Base-by-base conservation (phyloP, 2,329 filamentous ascomycete species). In the Fusarium protoensiforme region DNA sequence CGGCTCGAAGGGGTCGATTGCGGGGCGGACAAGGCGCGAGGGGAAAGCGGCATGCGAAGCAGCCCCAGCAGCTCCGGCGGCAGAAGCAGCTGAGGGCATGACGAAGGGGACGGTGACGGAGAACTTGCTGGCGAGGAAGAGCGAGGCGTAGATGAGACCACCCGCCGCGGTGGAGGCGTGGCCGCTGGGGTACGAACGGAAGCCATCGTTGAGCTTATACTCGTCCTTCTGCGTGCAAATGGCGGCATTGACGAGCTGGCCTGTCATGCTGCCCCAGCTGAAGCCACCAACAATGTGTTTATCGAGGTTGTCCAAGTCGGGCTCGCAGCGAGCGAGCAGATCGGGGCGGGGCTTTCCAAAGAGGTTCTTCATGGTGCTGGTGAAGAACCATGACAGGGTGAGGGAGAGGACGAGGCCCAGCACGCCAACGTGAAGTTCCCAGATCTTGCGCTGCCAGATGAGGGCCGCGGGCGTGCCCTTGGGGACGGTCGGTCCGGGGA, bases 371-470 rank as follows among this genome's bases (percentile, higher is more conserved):
- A 97, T 91, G 59, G 92, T 93, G 76, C 94, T 91, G 1, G 95
- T 96, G 77, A 97, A 91, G 82, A 96, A 91, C 85, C 93, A 97
- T 6, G 93, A 89, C 3, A 90, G 86, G 3, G 92, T 90, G 11
- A 94, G 85, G 4, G 93, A 90, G 20, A 98, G 85, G 1, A 87
- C 93, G 4, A 98, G 87, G 0, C 95, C 95, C 77, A 98, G 90
- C 90, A 92, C 94, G 67, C 94, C 95, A 3, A 91, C 91, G 80
- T 98, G 94, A 81, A 94, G 91, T 81, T 98, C 95, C 95, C 96
- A 98, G 2, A 98, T 81, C 83, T 96, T 98, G 73, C 94, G 89
- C 79, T 89, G 90, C 91, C 94, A 95, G 51, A 95, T 86, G 62
- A 94, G 83, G 5, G 87, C 82, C 72, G 87, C 87, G 2, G 93